phyloP scores from a whole-genome alignment of 305 asterid genomes.

The Fraxinus latifolia region DNA sequence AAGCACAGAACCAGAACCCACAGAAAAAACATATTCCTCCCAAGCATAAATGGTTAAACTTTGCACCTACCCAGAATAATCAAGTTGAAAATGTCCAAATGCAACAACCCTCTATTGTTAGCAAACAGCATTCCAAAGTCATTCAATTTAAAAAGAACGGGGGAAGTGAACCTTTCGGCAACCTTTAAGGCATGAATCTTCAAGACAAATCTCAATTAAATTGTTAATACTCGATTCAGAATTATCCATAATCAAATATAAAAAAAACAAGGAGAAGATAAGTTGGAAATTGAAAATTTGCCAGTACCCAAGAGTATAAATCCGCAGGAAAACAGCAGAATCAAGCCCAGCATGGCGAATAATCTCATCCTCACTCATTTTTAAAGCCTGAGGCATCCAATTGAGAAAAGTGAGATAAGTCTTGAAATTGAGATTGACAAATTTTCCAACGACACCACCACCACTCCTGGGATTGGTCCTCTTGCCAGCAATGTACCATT shows the following conservation, averaged over 20 bases:
- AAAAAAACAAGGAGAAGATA: not conserved
- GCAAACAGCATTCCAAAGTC: not conserved
- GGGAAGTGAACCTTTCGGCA: not conserved
- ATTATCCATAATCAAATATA: not conserved
- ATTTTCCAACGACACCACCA: conserved; percentile 70
- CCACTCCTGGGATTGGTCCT: conserved; percentile 56
- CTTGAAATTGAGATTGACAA: conserved; percentile 63
- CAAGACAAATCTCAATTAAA: conserved; percentile 26
- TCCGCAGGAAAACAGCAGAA: conserved; percentile 69
- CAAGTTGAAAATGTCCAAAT: not conserved
- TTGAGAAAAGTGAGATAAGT: conserved; percentile 85
- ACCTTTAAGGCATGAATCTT: not conserved
- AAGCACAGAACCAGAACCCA: not conserved
- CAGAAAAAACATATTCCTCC: not conserved
- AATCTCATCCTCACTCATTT: conserved; percentile 80
- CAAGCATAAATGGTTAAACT: not conserved
- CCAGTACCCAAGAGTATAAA: conserved; percentile 40
- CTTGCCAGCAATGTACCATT: conserved; percentile 74
- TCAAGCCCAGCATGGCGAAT: conserved; percentile 91
- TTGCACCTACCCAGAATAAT: not conserved
- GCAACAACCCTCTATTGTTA: not conserved
- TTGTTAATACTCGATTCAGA: not conserved
- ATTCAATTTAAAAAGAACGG: not conserved
- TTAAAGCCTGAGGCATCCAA: conserved; percentile 97
- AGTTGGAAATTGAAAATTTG: not conserved